phyloP scores from a whole-genome alignment of 495 filamentous ascomycete genomes.

The Tuber microsphaerosporum region DNA sequence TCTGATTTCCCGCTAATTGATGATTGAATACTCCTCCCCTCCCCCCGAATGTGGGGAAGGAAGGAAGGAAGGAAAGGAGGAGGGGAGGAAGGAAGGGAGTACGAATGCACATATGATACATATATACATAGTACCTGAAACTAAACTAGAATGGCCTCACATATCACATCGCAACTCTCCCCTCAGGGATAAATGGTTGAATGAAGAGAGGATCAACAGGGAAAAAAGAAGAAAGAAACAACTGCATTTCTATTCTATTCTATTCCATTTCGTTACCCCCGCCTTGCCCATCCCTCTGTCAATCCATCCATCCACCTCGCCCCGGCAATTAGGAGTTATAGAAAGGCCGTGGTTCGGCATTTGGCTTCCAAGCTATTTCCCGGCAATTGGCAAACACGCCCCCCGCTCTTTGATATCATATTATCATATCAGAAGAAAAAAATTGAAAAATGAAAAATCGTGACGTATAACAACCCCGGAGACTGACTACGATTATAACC shows the following conservation, averaged over 20 bases:
- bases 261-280: neutral
- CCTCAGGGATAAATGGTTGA: neutral
- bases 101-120: neutral
- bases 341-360: neutral
- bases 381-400: neutral
- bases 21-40: neutral
- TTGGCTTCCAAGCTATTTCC: neutral
- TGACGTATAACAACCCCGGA: neutral
- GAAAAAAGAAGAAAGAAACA: neutral
- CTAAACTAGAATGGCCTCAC: neutral
- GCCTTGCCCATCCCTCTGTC: neutral
- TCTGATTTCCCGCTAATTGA: neutral
- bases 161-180: neutral
- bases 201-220: neutral
- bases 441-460: neutral
- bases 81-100: neutral
- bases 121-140: neutral
- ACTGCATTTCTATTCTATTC: neutral
- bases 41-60: neutral
- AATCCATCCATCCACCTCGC: neutral
- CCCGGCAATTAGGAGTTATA: neutral
- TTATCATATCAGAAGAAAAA: neutral
- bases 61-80: neutral
- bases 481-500: neutral
- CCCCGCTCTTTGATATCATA: neutral